Evolutionary conservation across 257 asterid species (phyloP), one percentile per base, ranked within the genome.

Genomic region (Linderniella brevidens): DNA sequence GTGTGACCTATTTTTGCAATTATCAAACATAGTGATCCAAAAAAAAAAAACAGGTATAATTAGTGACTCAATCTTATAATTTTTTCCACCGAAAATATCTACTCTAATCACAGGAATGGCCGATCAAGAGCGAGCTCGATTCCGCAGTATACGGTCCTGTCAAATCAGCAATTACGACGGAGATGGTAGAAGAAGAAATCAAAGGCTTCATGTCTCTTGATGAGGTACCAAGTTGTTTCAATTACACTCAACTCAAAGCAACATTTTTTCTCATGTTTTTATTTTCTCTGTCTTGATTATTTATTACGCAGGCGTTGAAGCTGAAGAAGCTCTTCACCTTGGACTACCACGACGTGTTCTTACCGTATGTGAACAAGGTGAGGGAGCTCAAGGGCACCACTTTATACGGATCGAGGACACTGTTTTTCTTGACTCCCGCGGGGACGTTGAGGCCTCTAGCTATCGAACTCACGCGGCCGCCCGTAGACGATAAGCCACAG

Each of bases 391-490:
- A 69, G 17, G 87, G 80, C 36, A 79, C 73, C 12, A 76, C 77
- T 19, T 58, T 82, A 0, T 82, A 86, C 35, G 97, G 82, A 46
- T 86, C 97, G 4, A 71, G 97, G 71, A 64, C 87, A 0, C 8
- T 86, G 29, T 82, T 86, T 65, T 73, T 61, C 69, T 61, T 82
- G 64, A 65, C 57, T 15, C 71, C 75, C 12, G 9, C 20, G 5
- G 64, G 70, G 49, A 64, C 77, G 0, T 60, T 86, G 66, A 65
- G 64, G 77, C 82, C 94, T 8, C 1, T 86, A 20, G 86, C 78
- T 5, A 79, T 86, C 40, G 97, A 86, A 78, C 61, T 86, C 35
- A 69, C 80, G 40, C 69, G 85, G 0, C 97, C 94, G 6, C 78
- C 77, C 0, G 19, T 55, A 0, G 64, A 58, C 4, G 93, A 62